Evolutionary conservation across 306 rosid genomes (phyloP).

Genomic region (Herpetospermum pedunculosum): DNA sequence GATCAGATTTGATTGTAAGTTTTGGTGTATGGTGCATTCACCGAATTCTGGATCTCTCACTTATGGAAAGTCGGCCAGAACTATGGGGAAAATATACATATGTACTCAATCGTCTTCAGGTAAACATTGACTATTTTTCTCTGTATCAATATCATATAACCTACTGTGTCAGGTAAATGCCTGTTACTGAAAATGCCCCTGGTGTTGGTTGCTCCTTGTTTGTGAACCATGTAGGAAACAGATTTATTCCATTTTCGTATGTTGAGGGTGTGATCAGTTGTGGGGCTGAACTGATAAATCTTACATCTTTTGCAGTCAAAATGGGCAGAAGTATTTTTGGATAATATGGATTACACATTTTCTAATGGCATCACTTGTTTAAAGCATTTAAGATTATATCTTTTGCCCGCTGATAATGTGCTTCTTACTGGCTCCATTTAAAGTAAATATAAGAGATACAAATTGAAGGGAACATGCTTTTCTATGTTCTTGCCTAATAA

Average conservation of each 20-base stretch:
- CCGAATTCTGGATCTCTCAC: slow-evolving; percentile 74
- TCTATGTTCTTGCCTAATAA: not conserved
- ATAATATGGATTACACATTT: not conserved
- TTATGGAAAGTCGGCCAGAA: slow-evolving; percentile 98
- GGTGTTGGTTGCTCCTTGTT: not conserved
- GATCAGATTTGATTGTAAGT: slow-evolving; percentile 62
- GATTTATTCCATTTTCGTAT: not conserved
- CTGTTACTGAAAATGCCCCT: not conserved
- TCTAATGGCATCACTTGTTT: not conserved
- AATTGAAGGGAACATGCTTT: not conserved
- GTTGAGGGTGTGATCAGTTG: not conserved
- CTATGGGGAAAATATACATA: slow-evolving; percentile 96
- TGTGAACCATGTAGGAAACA: not conserved
- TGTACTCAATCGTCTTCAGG: slow-evolving; percentile 96
- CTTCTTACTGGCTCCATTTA: not conserved
- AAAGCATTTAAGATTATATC: not conserved
- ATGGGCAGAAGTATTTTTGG: not conserved
- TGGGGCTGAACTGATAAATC: not conserved
- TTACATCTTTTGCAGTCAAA: not conserved
- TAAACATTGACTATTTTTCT: slow-evolving; percentile 15
- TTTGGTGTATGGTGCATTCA: slow-evolving; percentile 99
- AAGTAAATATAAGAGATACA: not conserved
- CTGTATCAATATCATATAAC: not conserved
- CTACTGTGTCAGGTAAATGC: not conserved
- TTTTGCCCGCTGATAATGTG: not conserved